Percentiles rank a stretch among this genome's conserved stretches.
phyloP scores from a whole-genome alignment of 2,329 filamentous ascomycete genomes.

The Arthroderma uncinatum region DNA sequence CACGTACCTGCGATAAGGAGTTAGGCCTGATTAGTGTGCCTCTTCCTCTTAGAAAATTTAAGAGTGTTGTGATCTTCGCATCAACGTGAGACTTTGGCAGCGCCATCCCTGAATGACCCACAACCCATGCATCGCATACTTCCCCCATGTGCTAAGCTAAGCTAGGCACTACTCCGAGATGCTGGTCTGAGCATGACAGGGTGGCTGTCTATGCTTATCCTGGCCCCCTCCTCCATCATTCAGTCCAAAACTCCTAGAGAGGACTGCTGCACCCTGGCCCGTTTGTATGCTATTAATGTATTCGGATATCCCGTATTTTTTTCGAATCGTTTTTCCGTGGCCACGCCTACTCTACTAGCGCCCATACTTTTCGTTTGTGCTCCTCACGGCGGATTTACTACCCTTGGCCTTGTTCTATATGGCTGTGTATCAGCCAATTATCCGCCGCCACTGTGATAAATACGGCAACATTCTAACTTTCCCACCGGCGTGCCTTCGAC shows the following conservation, averaged over 20 bases:
- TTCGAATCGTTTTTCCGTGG: neutral
- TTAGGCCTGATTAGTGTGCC: neutral
- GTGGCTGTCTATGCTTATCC: constrained; percentile 6
- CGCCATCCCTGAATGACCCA: constrained; percentile 2
- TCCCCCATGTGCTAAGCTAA: constrained; percentile 7
- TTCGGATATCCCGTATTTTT: constrained; percentile 5
- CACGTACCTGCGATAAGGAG: constrained; percentile 2
- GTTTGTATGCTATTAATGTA: constrained; percentile 2
- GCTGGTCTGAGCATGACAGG: constrained; percentile 8
- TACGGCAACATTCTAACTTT: constrained; percentile 4
- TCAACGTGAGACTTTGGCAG: constrained; percentile 3
- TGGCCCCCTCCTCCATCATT: neutral
- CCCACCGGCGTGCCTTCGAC: neutral
- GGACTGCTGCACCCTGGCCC: neutral
- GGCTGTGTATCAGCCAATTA: neutral
- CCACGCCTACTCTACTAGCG: constrained; percentile 28
- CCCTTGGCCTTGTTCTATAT: neutral
- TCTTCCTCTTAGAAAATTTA: constrained; percentile 1
- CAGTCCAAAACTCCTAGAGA: neutral
- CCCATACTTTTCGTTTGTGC: constrained; percentile 19
- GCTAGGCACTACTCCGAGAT: constrained; percentile 6
- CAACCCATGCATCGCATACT: constrained; percentile 4
- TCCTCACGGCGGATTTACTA: neutral
- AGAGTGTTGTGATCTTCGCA: constrained; percentile 6
- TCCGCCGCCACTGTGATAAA: neutral